phyloP scores from a whole-genome alignment of 169 alveolate species.

The Eimeria brunetti region DNA sequence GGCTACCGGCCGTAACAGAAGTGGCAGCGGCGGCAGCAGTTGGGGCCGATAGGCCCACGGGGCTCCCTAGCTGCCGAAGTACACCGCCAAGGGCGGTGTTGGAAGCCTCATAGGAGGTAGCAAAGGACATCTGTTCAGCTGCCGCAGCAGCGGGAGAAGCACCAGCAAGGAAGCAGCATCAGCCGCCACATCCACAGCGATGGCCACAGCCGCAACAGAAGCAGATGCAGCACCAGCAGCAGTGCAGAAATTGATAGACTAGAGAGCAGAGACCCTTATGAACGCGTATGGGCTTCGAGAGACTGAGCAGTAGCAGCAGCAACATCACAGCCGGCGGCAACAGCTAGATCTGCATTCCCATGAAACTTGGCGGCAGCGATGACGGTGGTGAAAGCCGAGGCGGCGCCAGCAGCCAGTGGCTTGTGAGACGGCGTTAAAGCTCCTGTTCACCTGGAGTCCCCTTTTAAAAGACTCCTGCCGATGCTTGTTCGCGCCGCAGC shows the following conservation, averaged over 20 bases:
- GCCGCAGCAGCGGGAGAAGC: neutral
- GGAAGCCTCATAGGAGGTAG: neutral
- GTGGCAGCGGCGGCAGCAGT: neutral
- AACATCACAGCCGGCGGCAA: neutral
- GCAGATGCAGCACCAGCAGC: neutral
- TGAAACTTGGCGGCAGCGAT: too few species aligned
- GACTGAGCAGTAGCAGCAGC: neutral
- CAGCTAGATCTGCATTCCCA: neutral
- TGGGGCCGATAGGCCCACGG: neutral
- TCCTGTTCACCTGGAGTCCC: neutral
- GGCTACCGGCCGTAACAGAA: too few species aligned
- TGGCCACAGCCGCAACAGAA: neutral
- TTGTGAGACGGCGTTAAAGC: neutral
- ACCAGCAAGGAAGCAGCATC: neutral
- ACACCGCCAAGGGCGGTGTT: neutral
- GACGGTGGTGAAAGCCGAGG: too few species aligned
- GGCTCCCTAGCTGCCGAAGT: neutral
- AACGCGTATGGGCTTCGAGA: neutral
- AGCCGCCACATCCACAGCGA: neutral
- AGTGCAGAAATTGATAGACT: neutral
- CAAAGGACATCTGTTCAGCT: neutral
- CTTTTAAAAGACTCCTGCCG: neutral
- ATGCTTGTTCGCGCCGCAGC: neutral
- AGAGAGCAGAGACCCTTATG: neutral
- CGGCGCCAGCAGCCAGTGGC: neutral